Evolutionary conservation across 2,329 filamentous ascomycete species (phyloP).

Genomic region (Fusarium mundagurra): DNA sequence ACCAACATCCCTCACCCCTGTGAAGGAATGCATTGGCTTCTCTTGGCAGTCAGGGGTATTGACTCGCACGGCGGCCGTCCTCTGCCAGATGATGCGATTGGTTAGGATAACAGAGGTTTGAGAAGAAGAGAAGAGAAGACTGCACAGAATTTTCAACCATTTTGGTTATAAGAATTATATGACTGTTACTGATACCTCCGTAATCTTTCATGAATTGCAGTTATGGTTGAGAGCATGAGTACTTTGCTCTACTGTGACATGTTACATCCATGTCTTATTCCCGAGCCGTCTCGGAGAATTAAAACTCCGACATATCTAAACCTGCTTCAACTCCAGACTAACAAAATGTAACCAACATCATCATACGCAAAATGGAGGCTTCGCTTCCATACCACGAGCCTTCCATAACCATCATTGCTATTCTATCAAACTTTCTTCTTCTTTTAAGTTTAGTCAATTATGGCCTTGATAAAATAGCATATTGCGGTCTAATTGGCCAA

Average conservation of each 20-base stretch:
- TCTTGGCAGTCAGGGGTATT: neutral
- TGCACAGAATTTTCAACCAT: fast-evolving
- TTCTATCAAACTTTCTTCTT: slow-evolving; percentile 69
- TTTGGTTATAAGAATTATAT: fast-evolving
- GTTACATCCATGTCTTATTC: neutral
- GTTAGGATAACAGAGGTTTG: neutral
- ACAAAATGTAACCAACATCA: neutral
- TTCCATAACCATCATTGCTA: slow-evolving; percentile 66
- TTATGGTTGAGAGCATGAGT: neutral
- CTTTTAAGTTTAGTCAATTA: slow-evolving; percentile 68
- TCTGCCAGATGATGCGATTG: neutral
- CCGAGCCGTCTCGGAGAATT: neutral
- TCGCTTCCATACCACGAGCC: slow-evolving; percentile 71
- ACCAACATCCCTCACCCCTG: neutral
- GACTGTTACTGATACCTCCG: no score
- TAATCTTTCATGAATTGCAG: no score
- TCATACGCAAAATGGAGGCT: slow-evolving; percentile 6
- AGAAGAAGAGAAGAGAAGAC: neutral
- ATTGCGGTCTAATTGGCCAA: slow-evolving; percentile 78
- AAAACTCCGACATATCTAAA: neutral
- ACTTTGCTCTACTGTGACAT: neutral
- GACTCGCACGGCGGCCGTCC: neutral
- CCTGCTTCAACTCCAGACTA: neutral
- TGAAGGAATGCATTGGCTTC: neutral
- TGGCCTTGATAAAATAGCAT: slow-evolving; percentile 67